Evolutionary conservation across 805 yeast species (phyloP), one percentile per base, ranked within the genome.

Genomic region (Cyberlindnera xishuangbannaensis): DNA sequence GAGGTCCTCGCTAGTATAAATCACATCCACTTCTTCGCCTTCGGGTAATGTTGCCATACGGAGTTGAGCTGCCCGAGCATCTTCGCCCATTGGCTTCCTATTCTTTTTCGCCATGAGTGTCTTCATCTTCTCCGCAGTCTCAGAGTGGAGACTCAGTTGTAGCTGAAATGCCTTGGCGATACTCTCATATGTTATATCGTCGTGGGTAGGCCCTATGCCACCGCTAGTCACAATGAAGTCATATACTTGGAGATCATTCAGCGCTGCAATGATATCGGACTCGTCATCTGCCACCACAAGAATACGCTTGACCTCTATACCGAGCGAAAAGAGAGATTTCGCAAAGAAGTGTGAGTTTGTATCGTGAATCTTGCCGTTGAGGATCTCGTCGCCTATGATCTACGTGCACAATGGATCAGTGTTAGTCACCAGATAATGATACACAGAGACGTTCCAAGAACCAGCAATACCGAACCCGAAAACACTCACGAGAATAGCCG

Each of bases 161-260:
- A 82, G 50, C 2, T 56, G 56, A 43, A 66, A 85, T 7, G 83
- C 81, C 43, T 68, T 69, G 1, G 90, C 84, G n/a, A 86, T 55
- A 2, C 83, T 66, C 33, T 73, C 76, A 55, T 86, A 86, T 1
- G 95, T 85, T 40, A 86, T 80, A 53, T 86, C 96, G 52, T 86
- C 95, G 47, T 85, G 95, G 0, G 95, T 86, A 5, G 95, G 83
- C 0, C 96, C 96, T 38, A 86, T 83, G 0, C 75, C 69, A 6
- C 71, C 71, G 4, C 64, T 41, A 2, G 55, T 50, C 7, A 47
- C 28, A 9, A 51, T 69, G 79, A 20, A 84, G 82, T 34, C 81
- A 69, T 75, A 78, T 27, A 64, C 59, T n/a, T 64, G 55, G 28
- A 78, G 57, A 9, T 59, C 48, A 19, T 53, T 55, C 15, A 83